Base-by-base conservation (phyloP, 345 rosid genomes). In the Viola odorata region DNA sequence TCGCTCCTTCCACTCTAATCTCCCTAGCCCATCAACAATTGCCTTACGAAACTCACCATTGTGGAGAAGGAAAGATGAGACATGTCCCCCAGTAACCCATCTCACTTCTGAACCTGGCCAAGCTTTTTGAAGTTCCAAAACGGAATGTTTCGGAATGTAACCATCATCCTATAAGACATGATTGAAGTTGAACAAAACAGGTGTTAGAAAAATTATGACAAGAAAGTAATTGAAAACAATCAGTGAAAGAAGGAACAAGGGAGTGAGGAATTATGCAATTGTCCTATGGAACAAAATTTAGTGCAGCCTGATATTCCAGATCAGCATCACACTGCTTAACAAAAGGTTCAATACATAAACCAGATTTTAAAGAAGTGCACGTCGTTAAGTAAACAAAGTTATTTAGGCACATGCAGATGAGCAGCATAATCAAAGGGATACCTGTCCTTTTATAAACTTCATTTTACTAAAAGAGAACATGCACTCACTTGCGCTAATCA, bases 101-200 rank as follows among this genome's bases (percentile, higher is more conserved):
- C 99, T 84, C 75, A 94, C 96, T 76, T 94, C 99, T 51, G 99
- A 94, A 39, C 99, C 95, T 8, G 97, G 97, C 99, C 99, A 90
- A 12, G 97, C 97, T 75, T 94, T 94, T 60, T 94, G 89, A 68
- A 94, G 96, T 83, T 86, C 96, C 80, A 88, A 57, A 62, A 88
- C 96, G 0, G 99, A 94, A 78, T 90, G 92, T 55, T 85, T 86
- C 3, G 99, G 99, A 61, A 94, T 88, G 80, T 94, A 94, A 32
- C 95, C 99, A 64, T 94, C 99, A 74, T 94, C 99, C 99, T 94
- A 68, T 52, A 66, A 55, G 41, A 49, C 47, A 63, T 32, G n/a
- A 55, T 50, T 8, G 6, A 6, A 23, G 36, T 47, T 55, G 61
- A 41, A 50, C 37, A 61, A 49, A 55, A 8, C 52, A 57, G 47